Percentiles rank a stretch among this genome's conserved stretches.
These are phyloP conservation scores for Monosporascus sp. DNA, from an alignment of 2,329 filamentous ascomycete genomes.

Conservation along the genomic window DNA sequence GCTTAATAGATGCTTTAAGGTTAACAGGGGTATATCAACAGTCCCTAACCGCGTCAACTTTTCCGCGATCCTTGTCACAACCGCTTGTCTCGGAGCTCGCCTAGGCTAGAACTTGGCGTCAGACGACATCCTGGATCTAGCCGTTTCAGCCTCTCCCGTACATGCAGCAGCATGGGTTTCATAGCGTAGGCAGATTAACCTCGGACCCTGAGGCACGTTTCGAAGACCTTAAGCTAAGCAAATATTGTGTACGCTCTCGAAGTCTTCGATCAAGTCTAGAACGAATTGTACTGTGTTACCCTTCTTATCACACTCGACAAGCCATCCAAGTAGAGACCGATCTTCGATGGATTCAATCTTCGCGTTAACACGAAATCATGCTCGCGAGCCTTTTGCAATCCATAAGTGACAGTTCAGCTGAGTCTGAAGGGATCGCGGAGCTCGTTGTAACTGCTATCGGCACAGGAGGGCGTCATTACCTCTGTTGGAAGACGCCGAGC, in stretches of 20 bases:
- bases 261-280: not conserved
- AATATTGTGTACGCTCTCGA: not conserved
- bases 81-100: not conserved
- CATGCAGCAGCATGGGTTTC: constrained; percentile 1
- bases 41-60: too few relatives aligned
- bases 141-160: not conserved
- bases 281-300: not conserved
- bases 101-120: not conserved
- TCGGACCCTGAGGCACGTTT: not conserved
- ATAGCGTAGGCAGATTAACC: not conserved
- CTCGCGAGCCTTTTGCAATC: constrained; percentile 20
- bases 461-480: constrained; percentile 23
- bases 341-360: not conserved
- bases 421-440: constrained; percentile 22
- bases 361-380: constrained; percentile 10
- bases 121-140: not conserved
- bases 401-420: constrained; percentile 14
- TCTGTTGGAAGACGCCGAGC: constrained; percentile 25
- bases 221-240: not conserved
- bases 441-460: constrained; percentile 27
- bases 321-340: not conserved
- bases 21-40: too few relatives aligned
- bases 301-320: not conserved
- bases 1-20: too few relatives aligned
- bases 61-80: not conserved